Conservation (phyloP, 2,329 filamentous ascomycete genomes). For the Myriangium duriaei region DNA sequence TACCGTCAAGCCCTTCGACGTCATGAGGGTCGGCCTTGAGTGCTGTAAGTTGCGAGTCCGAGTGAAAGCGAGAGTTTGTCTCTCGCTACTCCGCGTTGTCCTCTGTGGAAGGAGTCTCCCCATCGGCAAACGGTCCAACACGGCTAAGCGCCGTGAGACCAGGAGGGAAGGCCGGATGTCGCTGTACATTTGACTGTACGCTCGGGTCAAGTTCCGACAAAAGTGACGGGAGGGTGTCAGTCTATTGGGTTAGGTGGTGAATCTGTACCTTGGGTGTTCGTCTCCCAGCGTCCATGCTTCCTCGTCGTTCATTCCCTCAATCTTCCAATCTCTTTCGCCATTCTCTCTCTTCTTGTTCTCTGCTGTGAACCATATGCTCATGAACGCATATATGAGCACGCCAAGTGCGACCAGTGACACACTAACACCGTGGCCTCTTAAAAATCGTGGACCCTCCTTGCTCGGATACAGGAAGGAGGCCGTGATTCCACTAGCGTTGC, state of each 20-base stretch:
- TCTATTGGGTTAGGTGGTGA: slow-evolving; percentile 27
- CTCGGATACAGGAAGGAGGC: slow-evolving; percentile 32
- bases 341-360: slow-evolving; percentile 27
- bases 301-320: slow-evolving; percentile 29
- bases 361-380: slow-evolving; percentile 27
- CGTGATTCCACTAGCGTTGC: slow-evolving; percentile 62
- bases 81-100: too few species aligned
- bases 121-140: too few species aligned
- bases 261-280: slow-evolving; percentile 32
- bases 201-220: too few species aligned
- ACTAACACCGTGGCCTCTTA: slow-evolving; percentile 40
- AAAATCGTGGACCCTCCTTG: slow-evolving; percentile 32
- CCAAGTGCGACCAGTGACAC: slow-evolving; percentile 37
- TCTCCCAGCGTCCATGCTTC: slow-evolving; percentile 34
- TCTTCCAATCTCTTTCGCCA: slow-evolving; percentile 29
- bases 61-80: too few species aligned
- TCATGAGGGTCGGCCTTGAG: too few species aligned
- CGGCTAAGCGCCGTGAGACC: too few species aligned
- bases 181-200: too few species aligned
- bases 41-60: too few species aligned
- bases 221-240: too few species aligned
- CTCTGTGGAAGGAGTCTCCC: too few species aligned
- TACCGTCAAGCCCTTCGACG: too few species aligned
- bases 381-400: slow-evolving; percentile 23
- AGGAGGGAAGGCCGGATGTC: too few species aligned